These are phyloP conservation scores for Flaveria robusta DNA, from an alignment of 129 eudicot species.

Conservation along the genomic window DNA sequence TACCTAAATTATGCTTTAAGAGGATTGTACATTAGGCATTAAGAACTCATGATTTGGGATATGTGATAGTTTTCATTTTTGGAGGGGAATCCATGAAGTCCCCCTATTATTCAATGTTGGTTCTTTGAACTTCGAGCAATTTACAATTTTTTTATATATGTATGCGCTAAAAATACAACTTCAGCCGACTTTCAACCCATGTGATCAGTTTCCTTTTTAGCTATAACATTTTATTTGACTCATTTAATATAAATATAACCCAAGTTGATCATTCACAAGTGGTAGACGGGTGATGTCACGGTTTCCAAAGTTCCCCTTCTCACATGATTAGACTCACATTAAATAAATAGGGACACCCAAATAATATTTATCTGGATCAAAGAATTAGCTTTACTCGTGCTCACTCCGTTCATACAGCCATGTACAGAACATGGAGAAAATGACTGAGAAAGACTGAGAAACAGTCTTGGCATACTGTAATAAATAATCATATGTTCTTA, in stretches of 20 bases:
- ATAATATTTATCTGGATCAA: background rate
- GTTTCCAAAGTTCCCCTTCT: slow-evolving; percentile 1
- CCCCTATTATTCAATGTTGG: background rate
- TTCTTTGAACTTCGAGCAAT: background rate
- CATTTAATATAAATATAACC: background rate
- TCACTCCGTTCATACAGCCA: background rate
- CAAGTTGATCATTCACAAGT: background rate
- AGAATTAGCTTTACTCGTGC: background rate
- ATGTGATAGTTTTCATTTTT: background rate
- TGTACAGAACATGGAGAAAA: background rate
- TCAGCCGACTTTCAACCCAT: background rate
- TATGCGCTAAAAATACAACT: background rate
- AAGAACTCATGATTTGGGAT: background rate
- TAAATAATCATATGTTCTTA: background rate
- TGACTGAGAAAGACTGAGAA: slow-evolving; percentile 4
- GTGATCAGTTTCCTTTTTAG: background rate
- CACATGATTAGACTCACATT: background rate
- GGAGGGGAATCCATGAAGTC: background rate
- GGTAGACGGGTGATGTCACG: background rate
- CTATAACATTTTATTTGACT: background rate
- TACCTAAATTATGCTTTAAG: too few relatives aligned
- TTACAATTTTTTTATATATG: too few relatives aligned
- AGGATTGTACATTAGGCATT: background rate
- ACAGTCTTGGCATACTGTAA: background rate
- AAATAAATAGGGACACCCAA: background rate